Evolutionary conservation across 1,284 basidiomycete species (phyloP), one percentile per base, ranked within the genome.

Genomic region (Hypsizygus ulmarius): DNA sequence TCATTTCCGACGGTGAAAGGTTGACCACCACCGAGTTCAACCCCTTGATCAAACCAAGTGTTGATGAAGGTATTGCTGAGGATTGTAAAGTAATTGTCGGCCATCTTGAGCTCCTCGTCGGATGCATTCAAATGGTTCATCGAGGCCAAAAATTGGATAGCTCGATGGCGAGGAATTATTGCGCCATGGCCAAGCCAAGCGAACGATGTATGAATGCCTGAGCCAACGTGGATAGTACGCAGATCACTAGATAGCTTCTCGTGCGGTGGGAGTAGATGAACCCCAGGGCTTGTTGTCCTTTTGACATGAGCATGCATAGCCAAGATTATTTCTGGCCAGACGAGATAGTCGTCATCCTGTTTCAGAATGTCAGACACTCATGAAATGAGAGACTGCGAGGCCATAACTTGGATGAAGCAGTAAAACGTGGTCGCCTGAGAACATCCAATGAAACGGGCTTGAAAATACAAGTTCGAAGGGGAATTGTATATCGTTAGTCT

Each of bases 261-360:
- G 50, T 82, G 74, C 1, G 82, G 68, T 2, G 84, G 83, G 36
- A 81, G 71, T 6, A 85, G 68, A 58, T 82, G 73, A 19, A 87
- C 74, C 3, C 70, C 63, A 11, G 59, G 56, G 7, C 54, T 49
- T 5, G 63, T 52, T 11, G 53, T 54, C 32, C 61, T 59, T 27
- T 59, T 46, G 28, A 77, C 64, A 39, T 74, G 69, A 15, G 65
- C 47, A n/a, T 71, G 72, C 18, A 86, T 65, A 0, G 76, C 60
- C 30, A 67, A 67, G 42, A 87, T 73, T 28, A 83, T 69, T 54
- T 81, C 75, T 5, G 83, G 78, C 37, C 69, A 64, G 36, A 87
- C 59, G 14, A 86, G 65, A 57, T 81, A 87, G 62, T 86, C 84
- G 59, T 87, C 84, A 56, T 87, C 84, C 83, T 85, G 30, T 48